These are phyloP conservation scores for Colletotrichum incanum DNA, from an alignment of 2,329 filamentous ascomycete genomes.

Conservation along the genomic window DNA sequence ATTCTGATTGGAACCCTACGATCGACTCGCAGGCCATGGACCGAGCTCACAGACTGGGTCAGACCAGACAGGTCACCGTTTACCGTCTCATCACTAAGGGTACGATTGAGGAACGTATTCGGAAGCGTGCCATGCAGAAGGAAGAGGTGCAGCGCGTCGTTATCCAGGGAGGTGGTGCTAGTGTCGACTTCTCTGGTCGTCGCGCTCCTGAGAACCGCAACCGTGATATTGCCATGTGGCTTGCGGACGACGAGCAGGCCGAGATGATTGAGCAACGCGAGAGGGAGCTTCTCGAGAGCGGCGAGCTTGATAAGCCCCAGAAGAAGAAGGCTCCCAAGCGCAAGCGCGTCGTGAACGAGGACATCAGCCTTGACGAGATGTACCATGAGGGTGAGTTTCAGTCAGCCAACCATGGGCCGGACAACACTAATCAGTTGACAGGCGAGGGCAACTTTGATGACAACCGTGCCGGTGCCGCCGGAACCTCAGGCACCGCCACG, in stretches of 20 bases:
- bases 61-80: slow-evolving; percentile 95
- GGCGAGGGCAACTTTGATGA: slow-evolving; percentile 98
- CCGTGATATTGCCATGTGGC: slow-evolving; percentile 99
- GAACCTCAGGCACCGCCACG: slow-evolving; percentile 83
- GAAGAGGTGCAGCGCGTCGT: slow-evolving; percentile 98
- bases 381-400: slow-evolving; percentile 93
- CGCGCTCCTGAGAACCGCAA: slow-evolving; percentile 90
- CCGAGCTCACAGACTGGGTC: slow-evolving; percentile 95
- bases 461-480: slow-evolving; percentile 66
- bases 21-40: slow-evolving; percentile 99
- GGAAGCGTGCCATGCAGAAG: slow-evolving; percentile 96
- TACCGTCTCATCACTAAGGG: slow-evolving; percentile 97
- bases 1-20: slow-evolving; percentile 99
- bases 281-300: slow-evolving; percentile 85
- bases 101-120: slow-evolving; percentile 98
- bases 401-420: accelerated
- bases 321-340: slow-evolving; percentile 72
- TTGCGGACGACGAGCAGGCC: slow-evolving; percentile 96
- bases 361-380: slow-evolving; percentile 90
- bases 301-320: slow-evolving; percentile 71
- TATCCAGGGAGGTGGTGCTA: slow-evolving; percentile 90
- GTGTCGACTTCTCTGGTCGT: slow-evolving; percentile 96
- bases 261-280: slow-evolving; percentile 95
- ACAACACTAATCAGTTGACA: slow-evolving; percentile 58
- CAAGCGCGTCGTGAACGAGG: slow-evolving; percentile 65